phyloP scores from a whole-genome alignment of 495 filamentous ascomycete genomes.

The Aspergillus haitiensis region DNA sequence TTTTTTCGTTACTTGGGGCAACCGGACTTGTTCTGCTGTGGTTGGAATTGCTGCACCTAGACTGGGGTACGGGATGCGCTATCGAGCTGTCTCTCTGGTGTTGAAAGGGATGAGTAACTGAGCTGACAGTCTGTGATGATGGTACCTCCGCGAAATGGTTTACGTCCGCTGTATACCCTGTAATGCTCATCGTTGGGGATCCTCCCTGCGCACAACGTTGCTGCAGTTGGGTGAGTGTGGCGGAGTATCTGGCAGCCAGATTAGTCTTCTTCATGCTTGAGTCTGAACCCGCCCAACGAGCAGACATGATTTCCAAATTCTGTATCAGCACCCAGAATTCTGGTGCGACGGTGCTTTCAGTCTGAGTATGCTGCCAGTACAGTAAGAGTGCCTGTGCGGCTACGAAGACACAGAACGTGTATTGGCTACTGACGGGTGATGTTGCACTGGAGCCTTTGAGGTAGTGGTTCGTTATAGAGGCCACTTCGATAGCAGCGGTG shows the following conservation, averaged over 20 bases:
- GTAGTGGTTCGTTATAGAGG: slow-evolving; percentile 40
- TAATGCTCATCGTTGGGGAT: slow-evolving; percentile 6
- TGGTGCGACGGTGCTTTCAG: slow-evolving; percentile 21
- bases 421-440: slow-evolving; percentile 33
- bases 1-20: too few species aligned
- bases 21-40: too few species aligned
- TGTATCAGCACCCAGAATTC: slow-evolving; percentile 36
- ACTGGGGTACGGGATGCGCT: too few species aligned
- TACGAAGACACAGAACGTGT: slow-evolving; percentile 44
- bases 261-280: background rate
- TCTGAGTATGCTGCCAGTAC: slow-evolving; percentile 24
- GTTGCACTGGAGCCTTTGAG: slow-evolving; percentile 28
- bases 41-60: too few species aligned
- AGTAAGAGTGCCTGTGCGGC: slow-evolving; percentile 37
- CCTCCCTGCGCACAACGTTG: background rate
- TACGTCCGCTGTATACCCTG: slow-evolving; percentile 7
- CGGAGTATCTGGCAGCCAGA: slow-evolving; percentile 9
- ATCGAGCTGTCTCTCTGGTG: background rate
- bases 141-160: background rate
- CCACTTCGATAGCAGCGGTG: slow-evolving; percentile 40
- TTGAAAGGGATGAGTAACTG: background rate
- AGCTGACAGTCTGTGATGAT: background rate
- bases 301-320: slow-evolving; percentile 34
- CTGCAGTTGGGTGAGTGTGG: slow-evolving; percentile 8
- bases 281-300: slow-evolving; percentile 23